A percentile compares a stretch with the other conserved stretches of the same genome.
phyloP scores from a whole-genome alignment of 441 rosid species.

The Rhodomyrtus psidioides region DNA sequence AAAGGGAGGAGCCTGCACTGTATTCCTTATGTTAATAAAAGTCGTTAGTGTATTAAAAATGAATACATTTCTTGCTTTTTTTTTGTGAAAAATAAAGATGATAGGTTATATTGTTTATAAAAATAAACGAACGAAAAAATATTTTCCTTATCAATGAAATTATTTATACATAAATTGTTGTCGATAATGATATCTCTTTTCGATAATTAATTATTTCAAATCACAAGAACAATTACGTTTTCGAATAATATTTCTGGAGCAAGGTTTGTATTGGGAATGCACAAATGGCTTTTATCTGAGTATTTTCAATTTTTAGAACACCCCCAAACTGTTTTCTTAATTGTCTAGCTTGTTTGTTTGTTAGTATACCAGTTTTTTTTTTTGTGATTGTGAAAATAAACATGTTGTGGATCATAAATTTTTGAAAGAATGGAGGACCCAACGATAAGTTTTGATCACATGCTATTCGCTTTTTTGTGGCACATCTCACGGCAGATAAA shows the following conservation, averaged over 20 bases:
- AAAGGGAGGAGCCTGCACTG: neutral
- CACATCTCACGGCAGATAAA: no score
- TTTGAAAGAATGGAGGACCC: no score
- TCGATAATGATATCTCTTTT: neutral
- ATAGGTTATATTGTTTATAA: no score
- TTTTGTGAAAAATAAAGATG: no score
- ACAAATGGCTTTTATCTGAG: neutral
- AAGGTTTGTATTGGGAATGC: neutral
- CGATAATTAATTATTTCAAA: neutral
- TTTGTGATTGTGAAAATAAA: no score
- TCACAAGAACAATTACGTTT: neutral
- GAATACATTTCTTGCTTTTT: neutral
- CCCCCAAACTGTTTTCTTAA: fast-evolving
- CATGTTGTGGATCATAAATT: no score
- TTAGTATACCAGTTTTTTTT: no score
- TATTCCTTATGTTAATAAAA: neutral
- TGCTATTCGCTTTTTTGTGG: no score
- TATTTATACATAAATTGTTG: neutral
- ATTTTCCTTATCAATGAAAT: neutral
- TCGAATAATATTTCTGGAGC: neutral
- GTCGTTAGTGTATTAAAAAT: neutral
- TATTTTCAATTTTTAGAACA: neutral
- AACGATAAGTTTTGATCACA: no score
- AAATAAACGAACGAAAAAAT: no score
- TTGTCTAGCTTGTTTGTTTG: neutral